A percentile compares a stretch with the other conserved stretches of the same genome.
These are phyloP conservation scores for Pestalotiopsis sp. DNA, from an alignment of 2,329 filamentous ascomycete species.

Conservation along the genomic window DNA sequence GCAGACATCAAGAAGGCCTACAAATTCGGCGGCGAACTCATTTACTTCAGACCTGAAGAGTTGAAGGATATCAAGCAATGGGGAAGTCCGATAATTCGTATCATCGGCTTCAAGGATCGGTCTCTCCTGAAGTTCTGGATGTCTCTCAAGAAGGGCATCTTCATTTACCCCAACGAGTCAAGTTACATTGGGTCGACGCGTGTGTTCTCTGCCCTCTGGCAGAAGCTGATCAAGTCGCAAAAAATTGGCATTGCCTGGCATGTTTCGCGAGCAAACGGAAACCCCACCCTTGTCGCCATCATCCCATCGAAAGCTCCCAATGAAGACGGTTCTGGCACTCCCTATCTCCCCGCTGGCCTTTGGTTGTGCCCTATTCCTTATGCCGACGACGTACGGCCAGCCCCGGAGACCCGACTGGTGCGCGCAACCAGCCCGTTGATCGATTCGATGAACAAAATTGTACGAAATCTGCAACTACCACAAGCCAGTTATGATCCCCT, in stretches of 20 bases:
- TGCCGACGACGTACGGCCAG: constrained; percentile 81
- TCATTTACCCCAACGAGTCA: constrained; percentile 92
- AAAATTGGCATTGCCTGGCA: constrained; percentile 92
- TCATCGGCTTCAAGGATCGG: constrained; percentile 91
- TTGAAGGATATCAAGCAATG: constrained; percentile 77
- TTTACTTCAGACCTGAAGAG: constrained; percentile 85
- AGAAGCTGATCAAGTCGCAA: constrained; percentile 77
- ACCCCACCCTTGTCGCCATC: constrained; percentile 78
- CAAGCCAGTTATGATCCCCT: constrained; percentile 81
- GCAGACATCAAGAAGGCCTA: constrained; percentile 86
- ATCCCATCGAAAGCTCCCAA: constrained; percentile 71
- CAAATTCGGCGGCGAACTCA: constrained; percentile 90
- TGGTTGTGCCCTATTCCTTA: constrained; percentile 90
- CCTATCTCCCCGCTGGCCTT: constrained; percentile 77
- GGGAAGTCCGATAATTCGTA: constrained; percentile 78
- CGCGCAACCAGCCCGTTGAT: constrained; percentile 71
- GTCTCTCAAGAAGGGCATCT: constrained; percentile 81
- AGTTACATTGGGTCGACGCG: constrained; percentile 88
- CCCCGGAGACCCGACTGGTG: constrained; percentile 56
- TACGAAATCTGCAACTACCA: constrained; percentile 87
- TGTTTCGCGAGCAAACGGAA: constrained; percentile 77
- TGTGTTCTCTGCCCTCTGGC: constrained; percentile 88
- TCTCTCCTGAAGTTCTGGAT: constrained; percentile 79
- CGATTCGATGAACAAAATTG: constrained; percentile 78
- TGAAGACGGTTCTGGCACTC: constrained; percentile 66